phyloP scores from a whole-genome alignment of 176 grass and related monocot species.

The Saccharum spontaneum region DNA sequence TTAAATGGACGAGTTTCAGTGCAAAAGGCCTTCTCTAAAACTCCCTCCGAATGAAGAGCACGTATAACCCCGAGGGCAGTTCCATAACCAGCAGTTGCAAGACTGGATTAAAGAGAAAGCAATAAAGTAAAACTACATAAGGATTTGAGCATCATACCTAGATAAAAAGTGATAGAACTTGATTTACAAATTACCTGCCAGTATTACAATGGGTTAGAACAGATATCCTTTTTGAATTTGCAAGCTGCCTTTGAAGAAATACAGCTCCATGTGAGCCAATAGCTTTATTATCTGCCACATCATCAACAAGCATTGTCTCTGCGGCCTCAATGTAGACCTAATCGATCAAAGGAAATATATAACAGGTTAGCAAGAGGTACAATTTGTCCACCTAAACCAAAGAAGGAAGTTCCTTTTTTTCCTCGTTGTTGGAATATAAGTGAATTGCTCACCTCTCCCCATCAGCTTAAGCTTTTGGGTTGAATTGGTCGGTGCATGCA shows the following conservation, averaged over 20 bases:
- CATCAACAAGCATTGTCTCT: conserved; percentile 85
- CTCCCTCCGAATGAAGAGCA: conserved; percentile 63
- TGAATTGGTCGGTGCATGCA: no score
- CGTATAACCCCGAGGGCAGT: conserved; percentile 93
- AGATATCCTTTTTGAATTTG: conserved; percentile 48
- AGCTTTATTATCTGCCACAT: conserved; percentile 92
- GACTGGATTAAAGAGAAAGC: conserved; percentile 42
- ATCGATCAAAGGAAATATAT: conserved; percentile 20
- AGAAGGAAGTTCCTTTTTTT: background rate
- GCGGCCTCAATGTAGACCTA: conserved; percentile 81
- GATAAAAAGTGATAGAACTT: background rate
- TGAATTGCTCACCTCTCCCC: no score
- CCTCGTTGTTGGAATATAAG: no score
- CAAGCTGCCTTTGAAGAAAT: conserved; percentile 57
- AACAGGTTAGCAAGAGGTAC: conserved; percentile 5
- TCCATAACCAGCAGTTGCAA: conserved; percentile 97
- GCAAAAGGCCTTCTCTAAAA: conserved; percentile 83
- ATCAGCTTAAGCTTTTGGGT: no score
- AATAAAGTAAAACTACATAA: background rate
- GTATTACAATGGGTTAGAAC: conserved; percentile 97
- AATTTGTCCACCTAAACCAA: background rate
- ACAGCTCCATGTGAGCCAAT: conserved; percentile 81
- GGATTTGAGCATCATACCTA: conserved; percentile 1
- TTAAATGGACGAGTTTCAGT: conserved; percentile 98
- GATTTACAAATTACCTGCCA: conserved; percentile 59